These are phyloP conservation scores for Tulasnella sp. DNA, from an alignment of 768 basidiomycete genomes.

Conservation along the genomic window DNA sequence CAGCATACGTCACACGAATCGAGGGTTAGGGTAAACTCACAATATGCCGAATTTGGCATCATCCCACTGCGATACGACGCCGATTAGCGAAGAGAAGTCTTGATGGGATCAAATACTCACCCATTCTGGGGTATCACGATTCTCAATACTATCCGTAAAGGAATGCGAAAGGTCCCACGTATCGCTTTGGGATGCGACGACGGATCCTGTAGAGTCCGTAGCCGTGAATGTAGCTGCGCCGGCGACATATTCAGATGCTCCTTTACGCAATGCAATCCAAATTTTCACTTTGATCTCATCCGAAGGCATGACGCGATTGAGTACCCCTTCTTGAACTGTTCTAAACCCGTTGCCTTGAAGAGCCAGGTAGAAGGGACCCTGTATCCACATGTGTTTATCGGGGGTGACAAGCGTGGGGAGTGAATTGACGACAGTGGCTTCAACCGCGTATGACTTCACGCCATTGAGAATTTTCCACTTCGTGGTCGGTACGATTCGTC, in stretches of 20 bases:
- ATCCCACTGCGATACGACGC: constrained; percentile 30
- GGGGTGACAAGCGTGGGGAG: constrained; percentile 26
- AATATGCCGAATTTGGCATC: constrained; percentile 45
- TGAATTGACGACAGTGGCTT: constrained; percentile 41
- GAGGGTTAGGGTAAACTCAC: constrained; percentile 25
- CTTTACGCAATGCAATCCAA: background rate
- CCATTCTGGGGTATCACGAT: constrained; percentile 40
- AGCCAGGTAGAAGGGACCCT: background rate
- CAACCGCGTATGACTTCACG: constrained; percentile 24
- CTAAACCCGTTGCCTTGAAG: constrained; percentile 19
- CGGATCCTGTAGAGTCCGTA: background rate
- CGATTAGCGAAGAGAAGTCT: background rate
- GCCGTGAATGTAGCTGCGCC: background rate
- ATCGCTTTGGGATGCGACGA: background rate
- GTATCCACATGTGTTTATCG: constrained; percentile 8
- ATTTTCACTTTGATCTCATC: constrained; percentile 43
- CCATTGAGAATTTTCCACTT: constrained; percentile 16
- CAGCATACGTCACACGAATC: background rate
- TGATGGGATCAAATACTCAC: constrained; percentile 24
- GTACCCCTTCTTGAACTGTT: constrained; percentile 32
- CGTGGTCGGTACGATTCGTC: constrained; percentile 10
- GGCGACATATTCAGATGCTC: background rate
- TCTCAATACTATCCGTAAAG: background rate
- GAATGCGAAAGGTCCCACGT: background rate
- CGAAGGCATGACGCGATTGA: constrained; percentile 34